Evolutionary conservation across 2,329 filamentous ascomycete genomes (phyloP).

Genomic region (Fusarium sp.): DNA sequence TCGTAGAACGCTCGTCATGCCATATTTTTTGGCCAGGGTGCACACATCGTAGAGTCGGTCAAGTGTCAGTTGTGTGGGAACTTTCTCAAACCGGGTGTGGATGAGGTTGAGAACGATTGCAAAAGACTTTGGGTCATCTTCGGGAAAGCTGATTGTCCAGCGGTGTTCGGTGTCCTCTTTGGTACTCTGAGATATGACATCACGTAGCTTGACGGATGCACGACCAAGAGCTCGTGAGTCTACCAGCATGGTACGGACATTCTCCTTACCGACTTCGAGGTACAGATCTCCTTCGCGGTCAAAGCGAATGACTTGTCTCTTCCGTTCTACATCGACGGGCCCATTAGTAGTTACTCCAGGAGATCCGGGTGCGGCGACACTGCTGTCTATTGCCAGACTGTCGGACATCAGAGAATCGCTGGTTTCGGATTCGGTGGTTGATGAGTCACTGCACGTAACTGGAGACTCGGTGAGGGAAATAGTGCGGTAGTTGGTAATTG

Average conservation of each 20-base stretch:
- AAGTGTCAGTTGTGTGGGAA: not conserved
- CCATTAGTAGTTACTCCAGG: not conserved
- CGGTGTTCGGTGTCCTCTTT: not conserved
- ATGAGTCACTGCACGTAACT: not conserved
- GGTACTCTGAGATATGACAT: not conserved
- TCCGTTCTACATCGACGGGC: not conserved
- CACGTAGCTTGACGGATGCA: not conserved
- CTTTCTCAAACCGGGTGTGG: conserved; percentile 17
- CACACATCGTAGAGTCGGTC: conserved; percentile 19
- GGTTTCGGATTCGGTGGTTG: not conserved
- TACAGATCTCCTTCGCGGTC: conserved; percentile 17
- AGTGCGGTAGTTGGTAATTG: not conserved
- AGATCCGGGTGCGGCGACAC: not conserved
- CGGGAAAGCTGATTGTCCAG: conserved; percentile 12
- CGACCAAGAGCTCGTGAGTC: conserved; percentile 30
- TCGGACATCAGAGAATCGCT: not conserved
- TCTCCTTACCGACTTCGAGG: conserved; percentile 5
- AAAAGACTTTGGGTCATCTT: conserved; percentile 16
- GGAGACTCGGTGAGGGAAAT: not conserved
- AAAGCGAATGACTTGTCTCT: conserved; percentile 3
- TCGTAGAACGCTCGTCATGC: conserved; percentile 21
- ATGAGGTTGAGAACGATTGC: conserved; percentile 18
- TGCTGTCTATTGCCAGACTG: not conserved
- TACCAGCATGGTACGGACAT: conserved; percentile 12
- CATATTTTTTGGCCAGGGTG: conserved; percentile 31